Percentiles rank a stretch among this genome's conserved stretches.
phyloP scores from a whole-genome alignment of 768 basidiomycete genomes.

The Mycena maculata region DNA sequence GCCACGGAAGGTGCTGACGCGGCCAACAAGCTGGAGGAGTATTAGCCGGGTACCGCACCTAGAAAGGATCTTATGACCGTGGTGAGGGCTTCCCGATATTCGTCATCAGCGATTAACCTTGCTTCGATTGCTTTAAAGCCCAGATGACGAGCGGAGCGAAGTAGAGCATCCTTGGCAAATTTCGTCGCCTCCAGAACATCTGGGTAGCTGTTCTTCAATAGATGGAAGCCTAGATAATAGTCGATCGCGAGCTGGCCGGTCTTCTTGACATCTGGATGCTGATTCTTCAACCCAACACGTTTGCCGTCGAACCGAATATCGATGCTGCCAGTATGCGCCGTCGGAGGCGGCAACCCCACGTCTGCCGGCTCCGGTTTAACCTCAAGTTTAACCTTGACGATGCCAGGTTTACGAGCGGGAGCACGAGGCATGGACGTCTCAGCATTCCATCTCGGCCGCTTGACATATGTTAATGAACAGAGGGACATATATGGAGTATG shows the following conservation, averaged over 20 bases:
- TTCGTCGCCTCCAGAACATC: not conserved
- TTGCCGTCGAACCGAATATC: too few relatives aligned
- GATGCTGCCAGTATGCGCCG: too few relatives aligned
- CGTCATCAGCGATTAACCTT: not conserved
- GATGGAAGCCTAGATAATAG: conserved; percentile 1
- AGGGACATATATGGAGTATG: too few relatives aligned
- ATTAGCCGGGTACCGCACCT: not conserved
- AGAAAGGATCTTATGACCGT: not conserved
- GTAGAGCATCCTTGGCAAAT: not conserved
- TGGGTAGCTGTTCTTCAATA: not conserved
- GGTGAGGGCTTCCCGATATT: not conserved
- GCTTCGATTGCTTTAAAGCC: not conserved
- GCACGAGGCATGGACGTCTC: too few relatives aligned
- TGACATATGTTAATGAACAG: too few relatives aligned
- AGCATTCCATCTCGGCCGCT: too few relatives aligned
- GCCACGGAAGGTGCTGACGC: conserved; percentile 9
- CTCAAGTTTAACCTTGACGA: too few relatives aligned
- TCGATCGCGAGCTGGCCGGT: not conserved
- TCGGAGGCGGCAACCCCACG: too few relatives aligned
- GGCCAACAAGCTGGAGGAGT: not conserved
- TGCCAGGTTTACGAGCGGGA: too few relatives aligned
- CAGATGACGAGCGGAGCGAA: not conserved
- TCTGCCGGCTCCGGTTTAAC: too few relatives aligned
- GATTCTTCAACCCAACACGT: too few relatives aligned
- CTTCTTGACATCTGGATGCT: not conserved